Conservation (phyloP, 2,329 filamentous ascomycete species). For the Pestalotiopsis fici region DNA sequence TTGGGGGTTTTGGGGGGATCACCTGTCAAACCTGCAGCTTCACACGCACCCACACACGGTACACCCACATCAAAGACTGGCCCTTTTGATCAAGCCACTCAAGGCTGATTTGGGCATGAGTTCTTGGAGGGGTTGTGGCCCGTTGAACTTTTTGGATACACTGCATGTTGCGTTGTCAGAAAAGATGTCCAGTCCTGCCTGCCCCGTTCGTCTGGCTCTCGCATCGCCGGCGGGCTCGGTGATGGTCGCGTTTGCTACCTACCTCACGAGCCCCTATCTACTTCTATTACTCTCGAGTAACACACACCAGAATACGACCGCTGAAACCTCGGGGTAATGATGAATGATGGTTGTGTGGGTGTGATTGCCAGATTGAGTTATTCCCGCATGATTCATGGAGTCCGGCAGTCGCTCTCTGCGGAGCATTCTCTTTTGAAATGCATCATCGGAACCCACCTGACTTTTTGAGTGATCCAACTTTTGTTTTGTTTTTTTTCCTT, state of each 20-base stretch:
- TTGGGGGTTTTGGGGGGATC: not conserved
- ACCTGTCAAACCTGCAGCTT: slow-evolving; percentile 8
- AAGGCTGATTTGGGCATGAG: not conserved
- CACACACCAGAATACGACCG: no score
- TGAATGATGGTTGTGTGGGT: not conserved
- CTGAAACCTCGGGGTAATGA: no score
- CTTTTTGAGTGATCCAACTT: not conserved
- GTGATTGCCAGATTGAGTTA: not conserved
- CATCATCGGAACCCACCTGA: not conserved
- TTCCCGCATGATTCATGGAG: not conserved
- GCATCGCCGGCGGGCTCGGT: not conserved
- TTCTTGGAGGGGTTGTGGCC: not conserved
- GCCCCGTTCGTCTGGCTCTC: not conserved
- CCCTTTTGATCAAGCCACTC: not conserved
- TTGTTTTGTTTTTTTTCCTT: not conserved
- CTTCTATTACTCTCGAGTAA: no score
- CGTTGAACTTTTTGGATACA: not conserved
- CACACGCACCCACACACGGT: not conserved
- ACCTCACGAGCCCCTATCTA: not conserved
- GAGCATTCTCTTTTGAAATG: not conserved
- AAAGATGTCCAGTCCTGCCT: not conserved
- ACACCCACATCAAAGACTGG: not conserved
- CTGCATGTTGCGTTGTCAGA: not conserved
- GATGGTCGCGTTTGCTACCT: not conserved
- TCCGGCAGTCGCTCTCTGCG: not conserved